Conservation (phyloP, 148 eudicot genomes). For the Fagopyrum esculentum region DNA sequence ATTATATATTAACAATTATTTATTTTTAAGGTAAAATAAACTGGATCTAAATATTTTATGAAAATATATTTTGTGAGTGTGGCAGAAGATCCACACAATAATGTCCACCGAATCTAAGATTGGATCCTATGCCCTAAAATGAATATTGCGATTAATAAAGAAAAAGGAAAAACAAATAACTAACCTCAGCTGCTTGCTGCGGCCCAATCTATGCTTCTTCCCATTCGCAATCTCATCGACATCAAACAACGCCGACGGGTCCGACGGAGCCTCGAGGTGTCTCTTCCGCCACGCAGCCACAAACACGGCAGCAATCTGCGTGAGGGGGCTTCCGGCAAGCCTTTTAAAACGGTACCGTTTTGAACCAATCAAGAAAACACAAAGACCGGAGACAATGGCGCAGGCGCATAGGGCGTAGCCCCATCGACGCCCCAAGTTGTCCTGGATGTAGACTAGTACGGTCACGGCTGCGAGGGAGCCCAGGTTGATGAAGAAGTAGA, state of each 20-base stretch:
- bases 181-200: constrained; percentile 68
- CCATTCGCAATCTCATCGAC: constrained; percentile 27
- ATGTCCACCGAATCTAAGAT: no score
- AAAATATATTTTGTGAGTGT: no score
- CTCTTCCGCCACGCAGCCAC: constrained; percentile 39
- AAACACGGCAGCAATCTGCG: constrained; percentile 36
- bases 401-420: constrained; percentile 25
- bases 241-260: constrained; percentile 25
- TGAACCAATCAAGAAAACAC: constrained; percentile 27
- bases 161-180: constrained; percentile 14
- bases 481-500: constrained; percentile 19
- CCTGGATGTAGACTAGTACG: constrained; percentile 16
- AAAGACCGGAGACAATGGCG: constrained; percentile 24
- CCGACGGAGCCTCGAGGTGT: constrained; percentile 26
- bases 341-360: constrained; percentile 39
- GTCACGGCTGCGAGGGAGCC: constrained; percentile 17
- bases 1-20: no score
- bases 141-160: background rate
- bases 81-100: no score
- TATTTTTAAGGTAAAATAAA: no score
- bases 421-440: constrained; percentile 16
- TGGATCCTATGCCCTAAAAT: no score
- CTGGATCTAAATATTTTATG: no score
- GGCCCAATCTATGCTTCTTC: constrained; percentile 61
- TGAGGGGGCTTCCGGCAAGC: constrained; percentile 39